These are phyloP conservation scores for Gelatoporia subvermispora DNA, from an alignment of 768 basidiomycete genomes.

Conservation along the genomic window DNA sequence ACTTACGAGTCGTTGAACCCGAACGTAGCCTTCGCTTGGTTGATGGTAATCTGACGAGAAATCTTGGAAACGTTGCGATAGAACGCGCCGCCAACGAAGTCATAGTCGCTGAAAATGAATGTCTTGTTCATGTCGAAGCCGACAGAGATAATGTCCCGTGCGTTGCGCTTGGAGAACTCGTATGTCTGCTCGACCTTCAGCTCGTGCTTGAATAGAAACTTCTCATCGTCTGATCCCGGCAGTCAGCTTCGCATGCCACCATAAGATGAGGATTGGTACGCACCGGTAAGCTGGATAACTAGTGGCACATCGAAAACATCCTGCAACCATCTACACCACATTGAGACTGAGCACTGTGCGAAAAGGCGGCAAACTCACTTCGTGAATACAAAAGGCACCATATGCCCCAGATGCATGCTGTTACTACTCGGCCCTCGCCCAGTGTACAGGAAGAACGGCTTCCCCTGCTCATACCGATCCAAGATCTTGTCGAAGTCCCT, in stretches of 20 bases:
- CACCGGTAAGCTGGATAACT: slow-evolving; percentile 93
- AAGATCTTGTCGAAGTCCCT: slow-evolving; percentile 93
- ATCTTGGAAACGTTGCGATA: slow-evolving; percentile 93
- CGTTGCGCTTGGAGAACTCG: slow-evolving; percentile 77
- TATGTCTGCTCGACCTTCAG: slow-evolving; percentile 87
- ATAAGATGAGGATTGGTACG: slow-evolving; percentile 8
- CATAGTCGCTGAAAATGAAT: slow-evolving; percentile 94
- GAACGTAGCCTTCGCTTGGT: slow-evolving; percentile 91
- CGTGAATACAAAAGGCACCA: slow-evolving; percentile 96
- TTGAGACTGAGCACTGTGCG: neutral
- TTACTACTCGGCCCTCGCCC: slow-evolving; percentile 95
- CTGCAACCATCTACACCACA: slow-evolving; percentile 77
- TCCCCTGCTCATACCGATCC: slow-evolving; percentile 92
- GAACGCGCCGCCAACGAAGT: slow-evolving; percentile 87
- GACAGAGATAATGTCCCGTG: slow-evolving; percentile 95
- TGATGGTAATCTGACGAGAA: slow-evolving; percentile 88
- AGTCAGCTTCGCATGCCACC: neutral
- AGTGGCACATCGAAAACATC: slow-evolving; percentile 92
- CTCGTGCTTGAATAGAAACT: slow-evolving; percentile 96
- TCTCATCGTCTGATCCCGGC: slow-evolving; percentile 78
- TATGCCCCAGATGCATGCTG: slow-evolving; percentile 96
- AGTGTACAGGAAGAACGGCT: slow-evolving; percentile 97
- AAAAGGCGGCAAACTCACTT: slow-evolving; percentile 53
- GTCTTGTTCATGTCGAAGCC: slow-evolving; percentile 91
- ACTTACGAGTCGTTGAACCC: slow-evolving; percentile 95